phyloP scores from a whole-genome alignment of 176 grass and related monocot species.

The Zizania latifolia region DNA sequence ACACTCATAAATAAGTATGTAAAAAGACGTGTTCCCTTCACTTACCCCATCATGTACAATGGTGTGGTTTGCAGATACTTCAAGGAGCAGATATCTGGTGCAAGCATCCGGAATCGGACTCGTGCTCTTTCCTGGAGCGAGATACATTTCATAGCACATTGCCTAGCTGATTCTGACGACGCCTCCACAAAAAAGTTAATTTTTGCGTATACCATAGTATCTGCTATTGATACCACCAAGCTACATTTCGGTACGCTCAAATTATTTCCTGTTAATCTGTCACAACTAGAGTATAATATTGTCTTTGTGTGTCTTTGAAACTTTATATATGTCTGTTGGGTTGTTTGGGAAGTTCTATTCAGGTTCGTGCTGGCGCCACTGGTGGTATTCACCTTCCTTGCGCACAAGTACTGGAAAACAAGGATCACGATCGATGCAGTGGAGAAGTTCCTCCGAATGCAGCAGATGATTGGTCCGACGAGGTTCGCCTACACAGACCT shows the following conservation, averaged over 20 bases:
- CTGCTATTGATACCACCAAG: background rate
- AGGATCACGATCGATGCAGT: slow-evolving; percentile 30
- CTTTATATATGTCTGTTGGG: no score
- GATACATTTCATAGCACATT: background rate
- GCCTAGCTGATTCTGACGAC: background rate
- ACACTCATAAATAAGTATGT: no score
- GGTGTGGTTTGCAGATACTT: background rate
- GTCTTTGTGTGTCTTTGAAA: no score
- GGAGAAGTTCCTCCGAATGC: slow-evolving; percentile 36
- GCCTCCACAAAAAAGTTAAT: background rate
- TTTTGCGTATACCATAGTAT: background rate
- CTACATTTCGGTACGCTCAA: background rate
- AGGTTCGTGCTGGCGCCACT: slow-evolving; percentile 6
- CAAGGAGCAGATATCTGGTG: background rate
- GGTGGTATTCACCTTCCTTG: background rate
- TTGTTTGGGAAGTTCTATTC: background rate
- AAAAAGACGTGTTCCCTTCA: background rate
- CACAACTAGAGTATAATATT: background rate
- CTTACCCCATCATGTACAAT: no score
- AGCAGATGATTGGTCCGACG: slow-evolving; percentile 13
- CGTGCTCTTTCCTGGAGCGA: background rate
- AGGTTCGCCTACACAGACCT: slow-evolving; percentile 47
- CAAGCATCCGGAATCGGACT: background rate
- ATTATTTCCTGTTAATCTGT: background rate
- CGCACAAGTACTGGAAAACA: slow-evolving; percentile 41